Base-by-base conservation (phyloP, 2,329 filamentous ascomycete species). In the Aureobasidium sp. region DNA sequence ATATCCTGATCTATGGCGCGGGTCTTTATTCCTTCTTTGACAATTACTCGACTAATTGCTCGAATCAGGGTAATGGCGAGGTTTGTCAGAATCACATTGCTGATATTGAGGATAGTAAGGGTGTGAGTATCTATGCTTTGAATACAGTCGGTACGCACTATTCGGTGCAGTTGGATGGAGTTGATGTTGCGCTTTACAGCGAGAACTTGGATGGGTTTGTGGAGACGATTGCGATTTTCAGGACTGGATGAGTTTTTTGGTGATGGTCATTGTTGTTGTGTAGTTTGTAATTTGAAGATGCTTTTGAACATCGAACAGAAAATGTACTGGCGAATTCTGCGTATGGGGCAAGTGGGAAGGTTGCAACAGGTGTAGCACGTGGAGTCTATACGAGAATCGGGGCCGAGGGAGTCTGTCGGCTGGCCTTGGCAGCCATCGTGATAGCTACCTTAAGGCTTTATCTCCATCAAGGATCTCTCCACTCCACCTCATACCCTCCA, bases 1-100 rank as follows among this genome's bases (percentile, higher is more conserved):
- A 82, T 68, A 73, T 89, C 13, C 73, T 81, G 21, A 73, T 84
- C 29, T 86, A 88, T 66, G 85, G 86, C 8, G 82, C 81, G 0
- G 87, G 87, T 0, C 68, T 88, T 14, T 90, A 90, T 73, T 83
- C 80, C 3, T 88, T 88, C 77, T 89, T 87, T 70, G 78, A 82
- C 70, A 83, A 87, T 71, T 87, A 88, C 73, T 78, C 69, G 63
- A 78, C 76, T 0, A 59, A 67, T 1, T 80, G 77, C 67, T 75
- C 75, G 3, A 68, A 73, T 37, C 69, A 72, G 45, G 73, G 73
- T 9, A 68, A 70, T 8, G 70, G 73, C 1, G 73, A 75, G 8
- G 64, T 71, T 2, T 83, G 81, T 61, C 81, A 83, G 70, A 74
- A 70, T 41, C 67, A 74, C n/a, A 81, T 82, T 14, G 71, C 81